phyloP scores from a whole-genome alignment of 176 grass and related monocot genomes.

The Eleusine coracana region DNA sequence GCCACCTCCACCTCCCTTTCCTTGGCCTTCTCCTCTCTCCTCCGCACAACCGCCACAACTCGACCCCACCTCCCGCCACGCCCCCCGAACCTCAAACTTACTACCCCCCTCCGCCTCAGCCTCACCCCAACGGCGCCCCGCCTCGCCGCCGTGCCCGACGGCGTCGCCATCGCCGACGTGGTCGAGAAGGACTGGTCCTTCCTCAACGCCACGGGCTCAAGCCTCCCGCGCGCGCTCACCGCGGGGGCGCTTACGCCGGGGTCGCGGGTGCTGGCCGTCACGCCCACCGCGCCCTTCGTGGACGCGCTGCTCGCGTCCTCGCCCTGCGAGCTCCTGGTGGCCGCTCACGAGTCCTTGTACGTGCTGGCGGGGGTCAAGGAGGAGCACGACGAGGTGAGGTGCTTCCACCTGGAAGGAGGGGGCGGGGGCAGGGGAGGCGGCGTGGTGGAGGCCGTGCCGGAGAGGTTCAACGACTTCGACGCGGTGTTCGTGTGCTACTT shows the following conservation, averaged over 20 bases:
- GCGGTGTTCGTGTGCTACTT: constrained; percentile 85
- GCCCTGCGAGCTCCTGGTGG: constrained; percentile 63
- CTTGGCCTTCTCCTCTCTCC: constrained; percentile 33
- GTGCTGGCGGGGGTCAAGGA: constrained; percentile 84
- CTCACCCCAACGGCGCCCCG: constrained; percentile 13
- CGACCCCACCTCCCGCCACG: neutral
- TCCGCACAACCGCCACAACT: neutral
- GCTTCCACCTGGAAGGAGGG: constrained; percentile 65
- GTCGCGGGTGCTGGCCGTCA: constrained; percentile 65
- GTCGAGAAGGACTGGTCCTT: constrained; percentile 95
- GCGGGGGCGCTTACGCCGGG: constrained; percentile 49
- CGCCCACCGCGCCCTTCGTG: constrained; percentile 68
- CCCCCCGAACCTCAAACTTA: neutral
- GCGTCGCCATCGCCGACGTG: constrained; percentile 61
- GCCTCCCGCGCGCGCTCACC: constrained; percentile 43
- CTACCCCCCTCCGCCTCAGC: constrained; percentile 30
- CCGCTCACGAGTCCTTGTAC: constrained; percentile 84
- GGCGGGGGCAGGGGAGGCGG: constrained; percentile 53
- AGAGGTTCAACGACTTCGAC: constrained; percentile 70
- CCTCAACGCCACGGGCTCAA: constrained; percentile 35
- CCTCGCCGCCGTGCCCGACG: constrained; percentile 25
- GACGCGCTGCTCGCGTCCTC: constrained; percentile 50
- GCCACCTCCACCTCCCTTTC: constrained; percentile 40
- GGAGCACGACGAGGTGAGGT: constrained; percentile 77
- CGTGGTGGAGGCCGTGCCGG: constrained; percentile 62